These are phyloP conservation scores for Blepharisma japonicum DNA, from an alignment of 73 alveolate species.

Conservation along the genomic window DNA sequence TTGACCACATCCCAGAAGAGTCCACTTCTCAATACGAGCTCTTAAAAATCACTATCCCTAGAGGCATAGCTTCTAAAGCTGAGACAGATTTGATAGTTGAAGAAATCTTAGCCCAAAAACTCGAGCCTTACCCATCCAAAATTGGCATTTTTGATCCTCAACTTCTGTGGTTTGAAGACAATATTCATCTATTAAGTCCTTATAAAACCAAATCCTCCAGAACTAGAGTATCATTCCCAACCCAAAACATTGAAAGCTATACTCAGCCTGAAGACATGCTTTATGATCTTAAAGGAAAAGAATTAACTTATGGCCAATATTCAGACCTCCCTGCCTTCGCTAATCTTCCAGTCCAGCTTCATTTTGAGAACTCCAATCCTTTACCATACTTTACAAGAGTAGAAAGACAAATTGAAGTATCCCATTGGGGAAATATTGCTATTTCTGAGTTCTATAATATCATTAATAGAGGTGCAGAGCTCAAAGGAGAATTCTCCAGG, in stretches of 20 bases:
- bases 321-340: constrained; percentile 61
- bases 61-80: constrained; percentile 31
- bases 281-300: constrained; percentile 56
- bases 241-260: constrained; percentile 47
- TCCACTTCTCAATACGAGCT: constrained; percentile 35
- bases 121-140: constrained; percentile 68
- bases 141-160: constrained; percentile 81
- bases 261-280: constrained; percentile 50
- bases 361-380: constrained; percentile 73
- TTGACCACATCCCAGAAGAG: constrained; percentile 35
- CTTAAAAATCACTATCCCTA: constrained; percentile 34
- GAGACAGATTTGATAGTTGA: constrained; percentile 26
- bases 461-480: constrained; percentile 85
- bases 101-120: constrained; percentile 42
- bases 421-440: constrained; percentile 98
- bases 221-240: constrained; percentile 46
- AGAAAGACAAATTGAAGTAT: constrained; percentile 74
- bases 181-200: constrained; percentile 67
- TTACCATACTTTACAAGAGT: constrained; percentile 79
- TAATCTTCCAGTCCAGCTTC: constrained; percentile 51
- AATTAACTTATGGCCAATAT: constrained; percentile 71
- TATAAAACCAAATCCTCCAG: constrained; percentile 51
- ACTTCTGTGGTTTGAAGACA: constrained; percentile 64
- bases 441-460: constrained; percentile 80
- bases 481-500: constrained; percentile 96